phyloP scores from a whole-genome alignment of 306 rosid genomes.

The Heteromeles arbutifolia region DNA sequence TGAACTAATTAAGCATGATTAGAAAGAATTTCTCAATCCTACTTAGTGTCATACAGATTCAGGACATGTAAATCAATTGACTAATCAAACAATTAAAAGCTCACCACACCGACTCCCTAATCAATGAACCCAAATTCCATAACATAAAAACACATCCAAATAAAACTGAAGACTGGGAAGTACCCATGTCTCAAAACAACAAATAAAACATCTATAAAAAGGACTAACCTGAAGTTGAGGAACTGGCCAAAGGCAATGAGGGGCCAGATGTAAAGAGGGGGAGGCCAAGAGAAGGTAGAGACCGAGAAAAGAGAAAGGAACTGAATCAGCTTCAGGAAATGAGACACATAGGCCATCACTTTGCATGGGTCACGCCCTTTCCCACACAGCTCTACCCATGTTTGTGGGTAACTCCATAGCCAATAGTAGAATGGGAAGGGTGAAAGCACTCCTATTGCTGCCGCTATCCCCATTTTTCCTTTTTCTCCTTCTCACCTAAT shows the following conservation, averaged over 20 bases:
- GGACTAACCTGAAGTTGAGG: constrained; percentile 64
- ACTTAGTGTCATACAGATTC: not conserved
- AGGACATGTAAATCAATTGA: not conserved
- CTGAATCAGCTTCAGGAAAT: constrained; percentile 67
- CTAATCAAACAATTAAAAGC: not conserved
- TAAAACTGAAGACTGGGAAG: not conserved
- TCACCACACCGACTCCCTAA: not conserved
- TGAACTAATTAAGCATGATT: not conserved
- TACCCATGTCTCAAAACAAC: not conserved
- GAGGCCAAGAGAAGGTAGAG: constrained; percentile 65
- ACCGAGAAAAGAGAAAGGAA: constrained; percentile 56
- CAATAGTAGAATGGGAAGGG: constrained; percentile 76
- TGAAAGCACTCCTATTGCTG: constrained; percentile 40
- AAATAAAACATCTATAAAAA: not conserved
- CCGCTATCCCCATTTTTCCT: constrained; percentile 40
- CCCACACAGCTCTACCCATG: constrained; percentile 79
- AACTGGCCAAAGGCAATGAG: constrained; percentile 76
- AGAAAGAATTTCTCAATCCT: not conserved
- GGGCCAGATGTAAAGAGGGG: constrained; percentile 80
- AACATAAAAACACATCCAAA: not conserved
- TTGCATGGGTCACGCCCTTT: constrained; percentile 62
- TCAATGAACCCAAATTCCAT: not conserved
- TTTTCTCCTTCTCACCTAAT: not conserved
- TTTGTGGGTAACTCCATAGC: constrained; percentile 63
- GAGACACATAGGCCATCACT: constrained; percentile 57